Conservation (phyloP, 2,329 filamentous ascomycete species). For the Verticillium isaacii region DNA sequence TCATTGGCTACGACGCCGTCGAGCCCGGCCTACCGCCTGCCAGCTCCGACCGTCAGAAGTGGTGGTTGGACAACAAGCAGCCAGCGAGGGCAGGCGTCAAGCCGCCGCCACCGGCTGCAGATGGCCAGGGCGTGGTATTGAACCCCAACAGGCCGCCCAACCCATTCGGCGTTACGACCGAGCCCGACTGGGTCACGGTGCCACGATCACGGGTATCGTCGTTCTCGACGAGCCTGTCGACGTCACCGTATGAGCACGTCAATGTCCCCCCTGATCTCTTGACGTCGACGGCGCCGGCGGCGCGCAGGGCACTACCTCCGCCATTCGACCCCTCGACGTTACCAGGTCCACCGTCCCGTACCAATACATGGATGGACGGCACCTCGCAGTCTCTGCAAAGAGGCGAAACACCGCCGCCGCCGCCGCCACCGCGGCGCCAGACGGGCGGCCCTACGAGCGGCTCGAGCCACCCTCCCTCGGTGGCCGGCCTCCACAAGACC, state of each 20-base stretch:
- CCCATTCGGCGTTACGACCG: slow-evolving; percentile 69
- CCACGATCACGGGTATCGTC: slow-evolving; percentile 49
- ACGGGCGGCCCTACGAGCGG: slow-evolving; percentile 9
- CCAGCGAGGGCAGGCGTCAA: slow-evolving; percentile 69
- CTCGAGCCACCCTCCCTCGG: neutral
- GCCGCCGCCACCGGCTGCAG: slow-evolving; percentile 48
- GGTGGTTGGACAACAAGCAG: slow-evolving; percentile 67
- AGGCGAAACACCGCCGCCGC: slow-evolving; percentile 37
- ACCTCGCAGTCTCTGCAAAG: slow-evolving; percentile 16
- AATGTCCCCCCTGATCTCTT: slow-evolving; percentile 42
- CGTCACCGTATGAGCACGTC: slow-evolving; percentile 55
- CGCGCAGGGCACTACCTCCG: slow-evolving; percentile 46
- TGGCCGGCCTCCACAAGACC: slow-evolving; percentile 8
- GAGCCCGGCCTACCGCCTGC: slow-evolving; percentile 70
- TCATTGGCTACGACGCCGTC: slow-evolving; percentile 76
- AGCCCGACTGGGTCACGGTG: slow-evolving; percentile 79
- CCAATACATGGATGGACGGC: slow-evolving; percentile 37
- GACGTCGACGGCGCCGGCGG: slow-evolving; percentile 38
- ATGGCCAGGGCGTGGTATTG: slow-evolving; percentile 52
- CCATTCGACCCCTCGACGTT: slow-evolving; percentile 42
- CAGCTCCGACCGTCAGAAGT: slow-evolving; percentile 64
- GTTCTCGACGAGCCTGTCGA: slow-evolving; percentile 49
- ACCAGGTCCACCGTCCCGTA: slow-evolving; percentile 39
- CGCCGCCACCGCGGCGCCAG: slow-evolving; percentile 41
- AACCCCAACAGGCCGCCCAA: slow-evolving; percentile 76